These are phyloP conservation scores for Begonia masoniana DNA, from an alignment of 306 rosid genomes.

Conservation along the genomic window DNA sequence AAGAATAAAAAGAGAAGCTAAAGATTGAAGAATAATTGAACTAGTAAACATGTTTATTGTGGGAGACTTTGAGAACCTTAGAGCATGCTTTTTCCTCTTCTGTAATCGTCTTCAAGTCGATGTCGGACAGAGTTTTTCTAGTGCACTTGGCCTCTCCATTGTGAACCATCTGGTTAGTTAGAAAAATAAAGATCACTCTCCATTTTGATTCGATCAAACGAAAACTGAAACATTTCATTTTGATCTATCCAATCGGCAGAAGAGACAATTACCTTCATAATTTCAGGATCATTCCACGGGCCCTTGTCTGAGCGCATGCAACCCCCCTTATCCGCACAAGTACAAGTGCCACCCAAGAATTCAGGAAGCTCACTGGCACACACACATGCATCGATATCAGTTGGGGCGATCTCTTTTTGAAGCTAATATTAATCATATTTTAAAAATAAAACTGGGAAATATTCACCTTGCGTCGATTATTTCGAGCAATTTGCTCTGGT, in stretches of 20 bases:
- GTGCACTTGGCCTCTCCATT: conserved; percentile 53
- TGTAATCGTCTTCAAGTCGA: conserved; percentile 54
- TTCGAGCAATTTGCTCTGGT: conserved; percentile 92
- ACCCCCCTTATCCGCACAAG: conserved; percentile 92
- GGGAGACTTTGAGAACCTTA: conserved; percentile 20
- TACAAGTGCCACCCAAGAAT: conserved; percentile 84
- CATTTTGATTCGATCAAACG: background rate
- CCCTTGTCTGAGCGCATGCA: conserved; percentile 95
- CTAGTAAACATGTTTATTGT: background rate
- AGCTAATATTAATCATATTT: background rate
- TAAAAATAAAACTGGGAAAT: background rate
- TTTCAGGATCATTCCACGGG: conserved; percentile 90
- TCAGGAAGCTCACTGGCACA: conserved; percentile 79
- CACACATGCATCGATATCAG: conserved; percentile 6
- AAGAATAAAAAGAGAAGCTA: background rate
- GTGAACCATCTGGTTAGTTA: conserved; percentile 58
- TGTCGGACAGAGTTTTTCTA: conserved; percentile 22
- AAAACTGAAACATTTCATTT: background rate
- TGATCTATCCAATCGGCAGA: too few relatives aligned
- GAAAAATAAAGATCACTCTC: too few relatives aligned
- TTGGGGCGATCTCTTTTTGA: conserved; percentile 4
- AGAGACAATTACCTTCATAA: conserved; percentile 37
- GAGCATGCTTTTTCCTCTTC: conserved; percentile 32
- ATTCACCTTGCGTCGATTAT: conserved; percentile 66
- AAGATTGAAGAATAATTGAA: too few relatives aligned